Percentiles rank a stretch among this genome's conserved stretches.
phyloP scores from a whole-genome alignment of 2,329 filamentous ascomycete species.

The Botryosphaeria dothidea region DNA sequence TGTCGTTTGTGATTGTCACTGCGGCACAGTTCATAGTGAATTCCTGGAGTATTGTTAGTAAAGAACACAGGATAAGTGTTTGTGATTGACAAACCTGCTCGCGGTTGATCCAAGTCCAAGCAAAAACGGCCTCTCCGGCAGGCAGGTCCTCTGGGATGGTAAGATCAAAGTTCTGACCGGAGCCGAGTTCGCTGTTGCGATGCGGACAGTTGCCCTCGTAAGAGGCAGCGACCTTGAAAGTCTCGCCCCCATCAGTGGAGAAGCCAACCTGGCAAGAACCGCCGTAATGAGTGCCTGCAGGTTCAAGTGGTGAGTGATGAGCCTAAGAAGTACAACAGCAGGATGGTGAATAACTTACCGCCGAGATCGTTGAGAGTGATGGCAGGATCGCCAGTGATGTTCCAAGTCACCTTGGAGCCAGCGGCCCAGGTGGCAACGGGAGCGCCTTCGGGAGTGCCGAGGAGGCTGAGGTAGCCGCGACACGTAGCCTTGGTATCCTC shows the following conservation, averaged over 20 bases:
- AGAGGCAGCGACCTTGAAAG: slow-evolving; percentile 46
- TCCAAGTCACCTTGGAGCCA: slow-evolving; percentile 8
- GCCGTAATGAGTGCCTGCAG: slow-evolving; percentile 45
- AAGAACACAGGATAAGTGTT: slow-evolving; percentile 25
- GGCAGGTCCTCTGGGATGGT: slow-evolving; percentile 46
- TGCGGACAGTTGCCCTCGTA: slow-evolving; percentile 52
- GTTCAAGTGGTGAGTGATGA: neutral
- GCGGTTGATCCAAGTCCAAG: slow-evolving; percentile 52
- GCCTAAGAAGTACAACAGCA: neutral
- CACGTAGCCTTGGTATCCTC: slow-evolving; percentile 10
- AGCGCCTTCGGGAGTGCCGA: slow-evolving; percentile 16
- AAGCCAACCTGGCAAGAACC: slow-evolving; percentile 51
- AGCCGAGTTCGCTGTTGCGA: slow-evolving; percentile 36
- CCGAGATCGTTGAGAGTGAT: slow-evolving; percentile 9
- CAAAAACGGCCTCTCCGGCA: slow-evolving; percentile 44
- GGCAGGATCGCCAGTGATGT: slow-evolving; percentile 11
- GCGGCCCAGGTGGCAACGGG: slow-evolving; percentile 16
- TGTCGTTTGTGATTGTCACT: slow-evolving; percentile 40
- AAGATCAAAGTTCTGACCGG: slow-evolving; percentile 48
- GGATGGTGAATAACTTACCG: neutral
- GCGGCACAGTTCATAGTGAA: slow-evolving; percentile 49
- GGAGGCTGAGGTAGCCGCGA: slow-evolving; percentile 15
- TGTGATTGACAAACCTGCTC: slow-evolving; percentile 33
- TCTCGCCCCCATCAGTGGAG: slow-evolving; percentile 44
- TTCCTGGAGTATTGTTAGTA: slow-evolving; percentile 26